phyloP scores from a whole-genome alignment of 345 rosid species.

The Clausena lansium region DNA sequence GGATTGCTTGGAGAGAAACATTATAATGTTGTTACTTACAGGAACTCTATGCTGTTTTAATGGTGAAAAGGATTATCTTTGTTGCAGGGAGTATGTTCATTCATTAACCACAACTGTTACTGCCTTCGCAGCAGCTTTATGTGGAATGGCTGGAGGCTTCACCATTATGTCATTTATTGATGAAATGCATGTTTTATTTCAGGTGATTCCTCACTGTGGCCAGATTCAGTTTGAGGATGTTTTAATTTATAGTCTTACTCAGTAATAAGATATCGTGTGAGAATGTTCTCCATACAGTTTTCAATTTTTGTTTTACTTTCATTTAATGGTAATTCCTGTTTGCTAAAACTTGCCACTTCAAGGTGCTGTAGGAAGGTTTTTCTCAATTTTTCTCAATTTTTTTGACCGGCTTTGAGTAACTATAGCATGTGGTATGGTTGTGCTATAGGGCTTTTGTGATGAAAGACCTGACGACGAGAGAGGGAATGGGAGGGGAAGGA shows the following conservation, averaged over 20 bases:
- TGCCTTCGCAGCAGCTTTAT: conserved; percentile 51
- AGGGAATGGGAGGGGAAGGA: too few species aligned
- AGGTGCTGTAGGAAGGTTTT: not conserved
- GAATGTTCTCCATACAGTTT: not conserved
- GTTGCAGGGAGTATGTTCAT: conserved; percentile 70
- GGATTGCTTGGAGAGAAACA: conserved; percentile 18
- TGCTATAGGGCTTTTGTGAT: not conserved
- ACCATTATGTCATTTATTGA: conserved; percentile 48
- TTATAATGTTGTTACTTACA: conserved; percentile 8
- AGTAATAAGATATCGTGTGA: not conserved
- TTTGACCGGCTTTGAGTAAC: not conserved
- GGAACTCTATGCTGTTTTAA: conserved; percentile 11
- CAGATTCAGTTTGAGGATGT: conserved; percentile 7
- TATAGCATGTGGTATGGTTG: not conserved
- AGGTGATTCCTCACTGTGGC: conserved; percentile 44
- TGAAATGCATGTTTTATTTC: conserved; percentile 52
- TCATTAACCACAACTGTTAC: conserved; percentile 43
- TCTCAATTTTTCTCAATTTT: not conserved
- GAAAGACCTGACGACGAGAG: not conserved
- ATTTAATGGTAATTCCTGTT: not conserved
- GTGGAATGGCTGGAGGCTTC: conserved; percentile 58
- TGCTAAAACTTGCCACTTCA: not conserved
- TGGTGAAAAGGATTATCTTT: conserved; percentile 19
- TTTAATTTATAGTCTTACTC: not conserved
- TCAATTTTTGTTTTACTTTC: not conserved